A percentile compares a stretch with the other conserved stretches of the same genome.
phyloP scores from a whole-genome alignment of 352 stramenopile genomes.

The Globisporangium spiculum region DNA sequence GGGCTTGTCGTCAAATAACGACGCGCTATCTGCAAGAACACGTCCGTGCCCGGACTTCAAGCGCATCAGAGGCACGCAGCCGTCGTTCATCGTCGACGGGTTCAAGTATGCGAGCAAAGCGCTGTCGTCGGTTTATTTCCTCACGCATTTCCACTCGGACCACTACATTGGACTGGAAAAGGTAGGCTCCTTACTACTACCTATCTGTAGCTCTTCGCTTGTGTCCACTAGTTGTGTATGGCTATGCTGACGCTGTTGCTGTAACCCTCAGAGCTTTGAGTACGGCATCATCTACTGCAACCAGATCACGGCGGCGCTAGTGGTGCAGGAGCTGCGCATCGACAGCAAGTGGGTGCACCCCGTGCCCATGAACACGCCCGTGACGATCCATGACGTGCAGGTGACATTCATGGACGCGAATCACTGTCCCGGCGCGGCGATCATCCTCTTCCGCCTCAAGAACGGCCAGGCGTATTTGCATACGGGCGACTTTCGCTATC shows the following conservation, averaged over 20 bases:
- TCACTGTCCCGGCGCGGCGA: constrained; percentile 94
- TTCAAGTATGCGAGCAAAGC: constrained; percentile 78
- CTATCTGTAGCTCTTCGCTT: neutral
- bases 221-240: neutral
- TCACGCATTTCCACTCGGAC: constrained; percentile 98
- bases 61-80: constrained; percentile 67
- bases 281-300: constrained; percentile 96
- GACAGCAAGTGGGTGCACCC: constrained; percentile 90
- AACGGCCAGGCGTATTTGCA: constrained; percentile 89
- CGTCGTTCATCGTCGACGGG: constrained; percentile 85
- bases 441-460: constrained; percentile 92
- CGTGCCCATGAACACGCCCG: constrained; percentile 87
- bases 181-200: constrained; percentile 15
- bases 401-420: constrained; percentile 97
- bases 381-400: constrained; percentile 81
- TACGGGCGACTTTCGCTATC: constrained; percentile 87
- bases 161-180: constrained; percentile 93
- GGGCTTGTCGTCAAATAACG: neutral
- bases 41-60: constrained; percentile 74
- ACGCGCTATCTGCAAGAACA: neutral
- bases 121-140: constrained; percentile 90
- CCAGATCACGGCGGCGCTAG: constrained; percentile 87
- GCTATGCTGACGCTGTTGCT: neutral
- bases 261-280: constrained; percentile 63
- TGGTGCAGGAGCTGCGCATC: constrained; percentile 91